A percentile compares a stretch with the other conserved stretches of the same genome.
These are phyloP conservation scores for Salix viminalis DNA, from an alignment of 345 rosid species.

Conservation along the genomic window DNA sequence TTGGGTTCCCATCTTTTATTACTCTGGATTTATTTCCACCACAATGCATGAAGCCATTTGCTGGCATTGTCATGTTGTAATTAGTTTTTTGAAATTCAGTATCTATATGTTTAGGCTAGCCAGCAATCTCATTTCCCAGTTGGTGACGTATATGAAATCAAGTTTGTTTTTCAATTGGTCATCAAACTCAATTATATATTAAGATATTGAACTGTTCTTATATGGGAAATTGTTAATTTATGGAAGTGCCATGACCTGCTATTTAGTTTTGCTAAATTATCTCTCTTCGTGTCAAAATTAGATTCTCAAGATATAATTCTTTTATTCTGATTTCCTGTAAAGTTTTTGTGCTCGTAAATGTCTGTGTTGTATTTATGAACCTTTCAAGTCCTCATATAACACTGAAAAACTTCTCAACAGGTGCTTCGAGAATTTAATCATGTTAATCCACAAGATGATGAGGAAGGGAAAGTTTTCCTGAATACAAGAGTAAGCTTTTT, in stretches of 20 bases:
- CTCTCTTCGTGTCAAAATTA: neutral
- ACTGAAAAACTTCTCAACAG: conserved; percentile 32
- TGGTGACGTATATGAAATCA: neutral
- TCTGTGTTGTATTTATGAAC: neutral
- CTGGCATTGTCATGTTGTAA: neutral
- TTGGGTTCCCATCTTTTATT: neutral
- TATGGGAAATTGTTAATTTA: neutral
- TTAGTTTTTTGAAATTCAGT: no score
- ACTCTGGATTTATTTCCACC: no score
- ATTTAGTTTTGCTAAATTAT: neutral
- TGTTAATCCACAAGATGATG: conserved; percentile 94
- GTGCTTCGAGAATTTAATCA: conserved; percentile 96
- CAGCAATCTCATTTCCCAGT: neutral
- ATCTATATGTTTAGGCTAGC: no score
- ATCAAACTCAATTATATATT: neutral
- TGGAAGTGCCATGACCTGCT: neutral
- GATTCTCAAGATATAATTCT: neutral
- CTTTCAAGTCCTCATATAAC: neutral
- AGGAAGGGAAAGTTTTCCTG: conserved; percentile 79
- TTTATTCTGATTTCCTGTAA: neutral
- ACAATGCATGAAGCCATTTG: neutral
- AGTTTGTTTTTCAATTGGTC: neutral
- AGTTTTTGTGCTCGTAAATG: neutral
- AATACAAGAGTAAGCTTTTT: conserved; percentile 57
- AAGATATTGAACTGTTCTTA: neutral